These are phyloP conservation scores for Podaxis sp. DNA, from an alignment of 768 basidiomycete species.

Conservation along the genomic window DNA sequence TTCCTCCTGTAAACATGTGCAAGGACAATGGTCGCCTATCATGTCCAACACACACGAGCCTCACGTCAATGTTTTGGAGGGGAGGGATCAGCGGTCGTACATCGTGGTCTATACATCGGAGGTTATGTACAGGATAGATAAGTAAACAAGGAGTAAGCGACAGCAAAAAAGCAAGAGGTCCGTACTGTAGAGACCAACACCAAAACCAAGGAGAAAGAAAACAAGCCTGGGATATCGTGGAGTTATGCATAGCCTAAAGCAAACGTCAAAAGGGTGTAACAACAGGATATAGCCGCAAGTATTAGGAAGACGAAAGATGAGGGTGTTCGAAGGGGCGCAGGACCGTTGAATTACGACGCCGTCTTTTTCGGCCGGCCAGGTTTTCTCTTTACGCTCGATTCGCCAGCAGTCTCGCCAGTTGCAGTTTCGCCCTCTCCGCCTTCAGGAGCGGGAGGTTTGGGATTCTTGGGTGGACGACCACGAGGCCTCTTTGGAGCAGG, in stretches of 20 bases:
- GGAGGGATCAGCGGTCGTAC: constrained; percentile 19
- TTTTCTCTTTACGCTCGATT: constrained; percentile 60
- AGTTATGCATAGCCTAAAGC: constrained; percentile 12
- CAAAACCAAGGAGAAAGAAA: constrained; percentile 24
- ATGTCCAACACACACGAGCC: constrained; percentile 21
- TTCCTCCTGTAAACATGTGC: constrained; percentile 19
- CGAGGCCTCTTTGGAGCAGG: constrained; percentile 60
- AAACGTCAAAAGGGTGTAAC: constrained; percentile 11
- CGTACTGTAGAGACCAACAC: constrained; percentile 21
- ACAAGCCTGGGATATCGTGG: constrained; percentile 13
- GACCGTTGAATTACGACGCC: constrained; percentile 17
- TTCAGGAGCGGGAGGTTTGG: constrained; percentile 42
- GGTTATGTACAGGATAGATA: constrained; percentile 34
- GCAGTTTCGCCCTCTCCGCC: constrained; percentile 24
- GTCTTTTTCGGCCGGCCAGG: constrained; percentile 70
- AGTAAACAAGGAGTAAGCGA: constrained; percentile 26
- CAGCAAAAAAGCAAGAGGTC: constrained; percentile 22
- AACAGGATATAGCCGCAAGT: constrained; percentile 20
- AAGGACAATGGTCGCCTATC: constrained; percentile 11
- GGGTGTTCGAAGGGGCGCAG: constrained; percentile 15
- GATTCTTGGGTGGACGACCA: constrained; percentile 70
- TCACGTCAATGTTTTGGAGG: constrained; percentile 1
- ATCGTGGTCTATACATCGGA: constrained; percentile 23
- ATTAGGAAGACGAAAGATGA: constrained; percentile 21
- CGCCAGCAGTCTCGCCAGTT: constrained; percentile 34